Conservation (phyloP, 73 alveolate genomes). For the Paraurostyla sp. region DNA sequence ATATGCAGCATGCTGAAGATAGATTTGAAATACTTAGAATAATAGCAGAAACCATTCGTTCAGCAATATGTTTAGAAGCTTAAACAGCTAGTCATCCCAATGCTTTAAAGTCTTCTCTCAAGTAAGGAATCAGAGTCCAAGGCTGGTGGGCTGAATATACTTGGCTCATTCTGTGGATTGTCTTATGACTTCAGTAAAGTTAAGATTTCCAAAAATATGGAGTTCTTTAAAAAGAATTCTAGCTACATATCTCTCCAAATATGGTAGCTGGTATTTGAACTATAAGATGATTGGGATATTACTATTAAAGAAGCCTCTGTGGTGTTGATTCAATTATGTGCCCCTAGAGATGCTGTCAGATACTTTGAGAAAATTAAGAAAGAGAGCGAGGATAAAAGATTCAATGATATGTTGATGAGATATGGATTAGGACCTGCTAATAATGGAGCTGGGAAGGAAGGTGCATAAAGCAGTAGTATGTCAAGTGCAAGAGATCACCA, state of each 20-base stretch:
- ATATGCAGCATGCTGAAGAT: conserved; percentile 81
- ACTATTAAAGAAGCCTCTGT: conserved; percentile 84
- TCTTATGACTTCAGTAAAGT: conserved; percentile 74
- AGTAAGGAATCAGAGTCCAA: conserved; percentile 79
- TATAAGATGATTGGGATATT: conserved; percentile 85
- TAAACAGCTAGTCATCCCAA: conserved; percentile 69
- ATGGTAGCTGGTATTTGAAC: conserved; percentile 80
- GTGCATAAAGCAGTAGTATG: conserved; percentile 27
- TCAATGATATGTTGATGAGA: conserved; percentile 37
- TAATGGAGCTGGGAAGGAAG: neutral
- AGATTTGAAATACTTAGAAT: conserved; percentile 47
- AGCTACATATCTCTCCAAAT: conserved; percentile 65
- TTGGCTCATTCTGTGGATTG: conserved; percentile 82
- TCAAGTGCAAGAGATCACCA: conserved; percentile 34
- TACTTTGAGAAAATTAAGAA: conserved; percentile 68
- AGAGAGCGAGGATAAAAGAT: conserved; percentile 61
- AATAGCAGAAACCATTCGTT: neutral
- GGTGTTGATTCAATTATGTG: conserved; percentile 74
- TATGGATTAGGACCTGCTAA: conserved; percentile 45
- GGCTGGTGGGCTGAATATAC: conserved; percentile 83
- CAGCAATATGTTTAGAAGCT: conserved; percentile 15
- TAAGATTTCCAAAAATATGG: conserved; percentile 67
- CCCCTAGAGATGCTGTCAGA: conserved; percentile 77
- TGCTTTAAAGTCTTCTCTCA: conserved; percentile 64
- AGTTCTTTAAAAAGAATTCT: conserved; percentile 75